Evolutionary conservation across 768 basidiomycete genomes (phyloP).

Genomic region (Kockovaella imperatae): DNA sequence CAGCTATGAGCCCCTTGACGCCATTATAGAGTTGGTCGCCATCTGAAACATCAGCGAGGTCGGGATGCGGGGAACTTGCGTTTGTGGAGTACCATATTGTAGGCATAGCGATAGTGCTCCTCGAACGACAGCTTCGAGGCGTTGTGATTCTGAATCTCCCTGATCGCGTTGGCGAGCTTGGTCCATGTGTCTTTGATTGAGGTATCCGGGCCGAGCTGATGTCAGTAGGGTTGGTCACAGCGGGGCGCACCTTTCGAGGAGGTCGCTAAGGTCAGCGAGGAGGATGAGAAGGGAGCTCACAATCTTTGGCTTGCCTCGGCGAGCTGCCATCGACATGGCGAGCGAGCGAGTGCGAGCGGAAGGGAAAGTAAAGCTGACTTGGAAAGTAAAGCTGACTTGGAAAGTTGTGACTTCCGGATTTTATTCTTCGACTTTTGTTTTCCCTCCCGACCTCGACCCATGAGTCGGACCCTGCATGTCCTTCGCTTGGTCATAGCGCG

Average conservation of each 20-base stretch:
- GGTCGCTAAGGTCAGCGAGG: background rate
- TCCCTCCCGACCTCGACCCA: too few species aligned
- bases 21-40: constrained; percentile 82
- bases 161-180: constrained; percentile 72
- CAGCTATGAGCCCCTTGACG: constrained; percentile 64
- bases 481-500: too few species aligned
- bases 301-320: constrained; percentile 1
- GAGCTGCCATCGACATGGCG: constrained; percentile 1
- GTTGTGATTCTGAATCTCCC: constrained; percentile 91
- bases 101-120: constrained; percentile 87
- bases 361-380: too few species aligned
- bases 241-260: background rate
- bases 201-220: constrained; percentile 32
- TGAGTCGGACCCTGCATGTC: too few species aligned
- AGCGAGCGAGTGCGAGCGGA: too few species aligned
- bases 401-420: too few species aligned
- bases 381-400: too few species aligned
- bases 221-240: background rate
- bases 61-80: constrained; percentile 18
- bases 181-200: constrained; percentile 77
- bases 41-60: constrained; percentile 37
- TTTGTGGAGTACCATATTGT: constrained; percentile 85
- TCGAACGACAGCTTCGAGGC: constrained; percentile 81
- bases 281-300: constrained; percentile 6
- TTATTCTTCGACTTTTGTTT: too few species aligned